Percentiles rank a stretch among this genome's conserved stretches.
Conservation (phyloP, 192 early-diverging fungal genomes). For the Umbelopsis sp. region DNA sequence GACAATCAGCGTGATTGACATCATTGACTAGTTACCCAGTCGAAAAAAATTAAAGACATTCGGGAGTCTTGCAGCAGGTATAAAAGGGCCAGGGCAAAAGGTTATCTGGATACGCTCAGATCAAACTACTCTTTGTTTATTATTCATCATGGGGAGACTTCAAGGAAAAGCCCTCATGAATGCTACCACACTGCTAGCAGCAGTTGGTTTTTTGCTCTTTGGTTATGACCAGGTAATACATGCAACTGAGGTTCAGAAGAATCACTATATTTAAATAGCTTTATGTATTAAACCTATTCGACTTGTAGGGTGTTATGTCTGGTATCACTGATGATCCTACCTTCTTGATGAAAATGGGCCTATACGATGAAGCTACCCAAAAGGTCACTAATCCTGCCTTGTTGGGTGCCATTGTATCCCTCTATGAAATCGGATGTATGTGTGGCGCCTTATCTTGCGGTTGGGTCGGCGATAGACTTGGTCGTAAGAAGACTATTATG, state of each 20-base stretch:
- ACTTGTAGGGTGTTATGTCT: slow-evolving; percentile 34
- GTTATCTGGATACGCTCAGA: neutral
- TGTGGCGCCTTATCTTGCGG: slow-evolving; percentile 33
- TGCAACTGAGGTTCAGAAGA: neutral
- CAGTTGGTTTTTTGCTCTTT: slow-evolving; percentile 38
- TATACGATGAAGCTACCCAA: neutral
- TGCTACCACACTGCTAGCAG: slow-evolving; percentile 49
- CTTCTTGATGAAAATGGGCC: slow-evolving; percentile 29
- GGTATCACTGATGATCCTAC: slow-evolving; percentile 30
- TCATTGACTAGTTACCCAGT: neutral
- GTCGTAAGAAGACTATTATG: slow-evolving; percentile 35
- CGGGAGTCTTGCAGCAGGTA: neutral
- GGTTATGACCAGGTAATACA: slow-evolving; percentile 39
- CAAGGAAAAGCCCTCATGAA: slow-evolving; percentile 57
- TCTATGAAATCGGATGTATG: slow-evolving; percentile 45
- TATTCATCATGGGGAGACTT: slow-evolving; percentile 14
- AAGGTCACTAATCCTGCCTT: slow-evolving; percentile 20
- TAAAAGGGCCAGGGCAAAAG: neutral
- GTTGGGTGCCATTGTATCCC: slow-evolving; percentile 37
- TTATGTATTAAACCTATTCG: neutral
- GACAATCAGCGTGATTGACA: neutral
- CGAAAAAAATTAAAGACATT: neutral
- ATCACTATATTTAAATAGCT: neutral
- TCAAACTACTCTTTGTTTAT: neutral
- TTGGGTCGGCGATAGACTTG: slow-evolving; percentile 28